Base-by-base conservation (phyloP, 768 basidiomycete species). In the Albatrellus ellisii region DNA sequence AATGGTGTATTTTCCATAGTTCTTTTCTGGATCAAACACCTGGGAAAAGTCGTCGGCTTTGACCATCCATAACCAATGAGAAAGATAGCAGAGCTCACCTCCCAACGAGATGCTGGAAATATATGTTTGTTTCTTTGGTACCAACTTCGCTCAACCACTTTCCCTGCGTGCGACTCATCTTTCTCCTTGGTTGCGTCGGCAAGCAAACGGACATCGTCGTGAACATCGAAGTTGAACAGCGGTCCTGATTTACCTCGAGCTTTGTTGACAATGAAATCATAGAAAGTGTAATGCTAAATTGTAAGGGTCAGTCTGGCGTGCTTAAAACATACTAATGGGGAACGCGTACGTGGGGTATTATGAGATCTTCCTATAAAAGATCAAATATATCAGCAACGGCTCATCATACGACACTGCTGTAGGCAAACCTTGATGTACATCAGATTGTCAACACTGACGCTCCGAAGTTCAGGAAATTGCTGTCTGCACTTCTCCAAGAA, bases 251-350 rank as follows among this genome's bases (percentile, higher is more conserved):
- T 99, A 21, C 95, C 95, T 18, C 95, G 79, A 6, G 92, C 91
- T 63, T 95, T 97, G 70, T 98, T 98, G 53, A 98, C 69, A 50
- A 99, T 95, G 51, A 99, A 98, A 61, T 92, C 87, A 59, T 97
- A 98, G 59, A 99, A 99, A 1, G 92, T 95, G 61, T 97, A 77
- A 58, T 98, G 94, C 89, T 97, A 42, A 40, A 42, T 26, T 45
- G 42, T 6, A 44, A 27, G 39, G 33, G 42, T 36, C 15, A 4
- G 10, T 9, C 33, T 20, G 26, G 45, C 21, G 29, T 8, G 41
- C 26, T 2, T 17, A 28, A 12, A 34, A 22, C n/a, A 3, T 18
- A 4, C 26, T 45, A 28, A 36, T 3, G 8, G 14, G 31, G 18
- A 24, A 4, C 8, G 60, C 81, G 34, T 61, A 90, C 92, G 55